Base-by-base conservation (phyloP, 2,329 filamentous ascomycete species). In the Epichloe elymi region DNA sequence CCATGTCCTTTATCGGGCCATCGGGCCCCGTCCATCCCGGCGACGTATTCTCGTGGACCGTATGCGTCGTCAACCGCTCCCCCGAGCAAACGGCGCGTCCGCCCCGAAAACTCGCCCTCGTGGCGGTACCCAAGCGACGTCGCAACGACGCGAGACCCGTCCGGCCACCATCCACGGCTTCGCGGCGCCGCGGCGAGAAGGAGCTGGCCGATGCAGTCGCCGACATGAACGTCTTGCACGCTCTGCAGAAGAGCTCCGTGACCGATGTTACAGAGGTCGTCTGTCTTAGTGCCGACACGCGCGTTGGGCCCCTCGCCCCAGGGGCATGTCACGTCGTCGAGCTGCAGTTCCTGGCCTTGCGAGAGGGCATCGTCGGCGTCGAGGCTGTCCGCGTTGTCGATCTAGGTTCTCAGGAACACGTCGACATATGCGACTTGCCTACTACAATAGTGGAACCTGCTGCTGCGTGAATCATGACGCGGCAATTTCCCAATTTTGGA, bases 11-110 rank as follows among this genome's bases (percentile, higher is more conserved):
- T 61, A 78, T 76, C 5, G 81, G 78, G 0, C 84, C 85, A 36
- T 54, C 65, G 12, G 60, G 67, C 20, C 71, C 75, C 49, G 72
- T 87, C 23, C 73, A 71, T 52, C 75, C 81, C 0, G 84, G 84
- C 38, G 74, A 86, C 44, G 72, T 81, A 47, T 89, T 93, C 63
- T 70, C 72, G 40, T 88, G 87, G 82, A 77, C 76, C 36, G 75
- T 90, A 15, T 85, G 88, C 60, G 81, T 90, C 38, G 83, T 88
- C 56, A 93, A 91, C 64, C 79, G 83, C 46, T 80, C 78, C 45
- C 45, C 69, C 40, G 74, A 69, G 30, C 67, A 60, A 51, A 58
- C 54, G n/a, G 67, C 72, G 36, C 58, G 65, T 0, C 61, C 69
- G 2, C 67, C 77, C 3, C 79, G 86, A 48, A 86, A 87, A 60